Percentiles rank a stretch among this genome's conserved stretches.
These are phyloP conservation scores for Asterochloris erici DNA, from an alignment of 139 green algal species.

Conservation along the genomic window DNA sequence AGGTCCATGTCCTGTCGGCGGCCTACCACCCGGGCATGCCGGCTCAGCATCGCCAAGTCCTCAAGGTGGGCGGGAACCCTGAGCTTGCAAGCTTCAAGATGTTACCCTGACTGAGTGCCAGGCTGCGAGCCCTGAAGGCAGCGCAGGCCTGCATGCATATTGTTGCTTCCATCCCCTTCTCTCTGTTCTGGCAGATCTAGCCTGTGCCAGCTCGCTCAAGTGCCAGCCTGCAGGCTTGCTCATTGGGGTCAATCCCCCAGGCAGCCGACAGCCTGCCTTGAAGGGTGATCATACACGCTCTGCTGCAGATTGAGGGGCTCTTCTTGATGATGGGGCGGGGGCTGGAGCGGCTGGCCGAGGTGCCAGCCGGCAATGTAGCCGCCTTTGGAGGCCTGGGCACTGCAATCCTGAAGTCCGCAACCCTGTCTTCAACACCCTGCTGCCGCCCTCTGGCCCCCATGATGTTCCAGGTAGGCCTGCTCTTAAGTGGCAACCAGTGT, in stretches of 20 bases:
- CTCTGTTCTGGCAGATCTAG: not conserved
- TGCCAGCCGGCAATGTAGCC: constrained; percentile 89
- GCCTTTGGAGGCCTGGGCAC: constrained; percentile 80
- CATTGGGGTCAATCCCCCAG: too few relatives aligned
- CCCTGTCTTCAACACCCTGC: constrained; percentile 64
- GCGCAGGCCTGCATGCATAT: not conserved
- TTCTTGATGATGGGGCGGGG: constrained; percentile 97
- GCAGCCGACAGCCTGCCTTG: too few relatives aligned
- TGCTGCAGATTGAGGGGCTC: constrained; percentile 42
- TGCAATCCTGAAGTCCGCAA: constrained; percentile 91
- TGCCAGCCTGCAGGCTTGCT: too few relatives aligned
- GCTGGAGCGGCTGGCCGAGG: constrained; percentile 62
- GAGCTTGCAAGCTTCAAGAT: too few relatives aligned
- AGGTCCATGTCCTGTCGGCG: constrained; percentile 73
- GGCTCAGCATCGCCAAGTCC: constrained; percentile 17
- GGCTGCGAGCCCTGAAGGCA: not conserved
- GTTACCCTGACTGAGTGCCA: too few relatives aligned
- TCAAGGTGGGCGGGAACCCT: not conserved
- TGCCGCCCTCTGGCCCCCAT: constrained; percentile 83
- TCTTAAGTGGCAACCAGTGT: not conserved
- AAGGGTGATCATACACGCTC: too few relatives aligned
- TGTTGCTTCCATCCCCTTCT: not conserved
- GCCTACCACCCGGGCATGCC: constrained; percentile 68
- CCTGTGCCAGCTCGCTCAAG: not conserved
- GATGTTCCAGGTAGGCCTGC: constrained; percentile 72